Evolutionary conservation across 2,329 filamentous ascomycete species (phyloP).

Genomic region (Nemania sp.): DNA sequence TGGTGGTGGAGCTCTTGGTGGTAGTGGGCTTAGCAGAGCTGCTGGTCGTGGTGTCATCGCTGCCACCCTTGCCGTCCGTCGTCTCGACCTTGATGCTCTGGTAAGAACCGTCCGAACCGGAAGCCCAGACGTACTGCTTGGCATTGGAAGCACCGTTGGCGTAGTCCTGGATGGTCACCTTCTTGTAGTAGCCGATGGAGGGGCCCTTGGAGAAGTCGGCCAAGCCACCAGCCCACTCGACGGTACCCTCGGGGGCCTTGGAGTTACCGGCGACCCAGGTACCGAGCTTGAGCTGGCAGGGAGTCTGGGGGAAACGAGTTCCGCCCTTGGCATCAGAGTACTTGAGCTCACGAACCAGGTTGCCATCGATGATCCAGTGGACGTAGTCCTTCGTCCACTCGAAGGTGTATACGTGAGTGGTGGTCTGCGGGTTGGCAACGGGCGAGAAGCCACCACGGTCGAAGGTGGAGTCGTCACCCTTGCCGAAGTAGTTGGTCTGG

Average conservation of each 20-base stretch:
- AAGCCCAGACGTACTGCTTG: constrained; percentile 56
- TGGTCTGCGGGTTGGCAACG: constrained; percentile 58
- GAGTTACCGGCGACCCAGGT: constrained; percentile 66
- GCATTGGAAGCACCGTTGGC: constrained; percentile 54
- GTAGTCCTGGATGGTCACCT: constrained; percentile 59
- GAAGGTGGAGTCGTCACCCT: constrained; percentile 70
- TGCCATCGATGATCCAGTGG: constrained; percentile 68
- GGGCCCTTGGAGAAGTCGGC: constrained; percentile 57
- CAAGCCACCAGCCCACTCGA: constrained; percentile 68
- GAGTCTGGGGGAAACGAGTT: constrained; percentile 70
- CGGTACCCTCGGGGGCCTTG: constrained; percentile 69
- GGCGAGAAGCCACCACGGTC: constrained; percentile 68
- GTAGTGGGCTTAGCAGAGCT: constrained; percentile 24
- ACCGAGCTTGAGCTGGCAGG: constrained; percentile 72
- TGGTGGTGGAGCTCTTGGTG: constrained; percentile 30
- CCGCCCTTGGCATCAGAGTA: constrained; percentile 62
- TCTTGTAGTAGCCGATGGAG: constrained; percentile 62
- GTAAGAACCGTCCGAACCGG: constrained; percentile 54
- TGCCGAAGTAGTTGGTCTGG: constrained; percentile 85
- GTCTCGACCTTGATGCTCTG: constrained; percentile 57
- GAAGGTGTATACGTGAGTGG: constrained; percentile 68
- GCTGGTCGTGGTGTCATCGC: constrained; percentile 30
- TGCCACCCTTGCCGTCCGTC: constrained; percentile 39
- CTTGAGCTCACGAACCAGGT: constrained; percentile 63
- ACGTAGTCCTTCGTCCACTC: constrained; percentile 69